Base-by-base conservation (phyloP, 2,329 filamentous ascomycete genomes). In the Ophiocordyceps camponoti-rufipedis region DNA sequence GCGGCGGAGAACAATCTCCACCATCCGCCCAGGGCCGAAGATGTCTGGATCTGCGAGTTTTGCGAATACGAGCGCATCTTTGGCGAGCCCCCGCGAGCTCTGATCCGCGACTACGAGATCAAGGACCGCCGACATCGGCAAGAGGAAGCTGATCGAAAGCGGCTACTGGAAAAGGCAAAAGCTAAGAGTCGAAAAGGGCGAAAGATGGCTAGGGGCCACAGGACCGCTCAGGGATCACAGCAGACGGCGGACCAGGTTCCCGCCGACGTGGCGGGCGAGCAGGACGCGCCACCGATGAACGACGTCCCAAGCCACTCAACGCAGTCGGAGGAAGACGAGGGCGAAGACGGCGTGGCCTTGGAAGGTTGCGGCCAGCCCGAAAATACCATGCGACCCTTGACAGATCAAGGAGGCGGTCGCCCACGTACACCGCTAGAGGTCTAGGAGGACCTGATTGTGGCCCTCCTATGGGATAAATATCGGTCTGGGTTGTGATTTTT, bases 21-120 rank as follows among this genome's bases (percentile, higher is more conserved):
- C 54, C 80, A 84, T 55, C 82, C 84, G 1, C 82, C 83, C 2
- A 64, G 66, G 31, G 53, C 54, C 2, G 82, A 85, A 51, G 85
- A 94, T 49, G 74, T 87, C 44, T 96, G 88, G 85, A 87, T 96
- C 42, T 98, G 91, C 64, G 85, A 95, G 56, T 96, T 96, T 59
- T 98, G 91, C 67, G 91, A 98, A 62, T 98, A 95, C 58, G 89
- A 96, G 63, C 78, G 78, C 45, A 95, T 98, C 44, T 96, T 94
- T 59, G 89, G 89, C n/a, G 73, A 73, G 45, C 84, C 84, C 2
- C 91, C 91, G 0, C 74, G 77, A 54, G 86, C 86, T 44, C 66
- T 98, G 46, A 93, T 96, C 50, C 77, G 85, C 39, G 79, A 87
- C 50, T 98, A 96, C 58, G 91, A 98, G 64, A 84, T 89, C 58